phyloP scores from a whole-genome alignment of 768 basidiomycete species.

The Boletus sp. region DNA sequence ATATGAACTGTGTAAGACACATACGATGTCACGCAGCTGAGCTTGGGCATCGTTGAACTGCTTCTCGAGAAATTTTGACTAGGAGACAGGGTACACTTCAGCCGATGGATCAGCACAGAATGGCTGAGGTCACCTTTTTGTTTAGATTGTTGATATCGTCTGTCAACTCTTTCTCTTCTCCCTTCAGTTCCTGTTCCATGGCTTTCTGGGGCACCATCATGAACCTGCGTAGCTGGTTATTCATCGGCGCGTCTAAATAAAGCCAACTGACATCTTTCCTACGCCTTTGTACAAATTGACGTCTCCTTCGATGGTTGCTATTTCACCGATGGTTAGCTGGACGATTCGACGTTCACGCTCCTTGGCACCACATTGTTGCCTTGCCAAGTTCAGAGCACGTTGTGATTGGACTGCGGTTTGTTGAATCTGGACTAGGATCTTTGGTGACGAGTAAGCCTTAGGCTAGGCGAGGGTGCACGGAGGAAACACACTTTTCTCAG shows the following conservation, averaged over 20 bases:
- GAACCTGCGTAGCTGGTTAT: conserved; percentile 58
- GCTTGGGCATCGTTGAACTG: conserved; percentile 88
- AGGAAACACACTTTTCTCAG: conserved; percentile 60
- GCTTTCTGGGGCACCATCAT: conserved; percentile 76
- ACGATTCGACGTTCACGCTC: conserved; percentile 89
- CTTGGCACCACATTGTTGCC: conserved; percentile 75
- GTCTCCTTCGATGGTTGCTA: conserved; percentile 64
- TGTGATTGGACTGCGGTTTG: conserved; percentile 87
- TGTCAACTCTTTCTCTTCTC: conserved; percentile 76
- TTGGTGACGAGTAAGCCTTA: conserved; percentile 22
- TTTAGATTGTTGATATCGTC: conserved; percentile 80
- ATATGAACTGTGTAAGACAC: conserved; percentile 21
- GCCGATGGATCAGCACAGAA: not conserved
- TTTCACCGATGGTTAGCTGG: conserved; percentile 85
- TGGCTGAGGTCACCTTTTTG: conserved; percentile 68
- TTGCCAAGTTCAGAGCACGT: conserved; percentile 66
- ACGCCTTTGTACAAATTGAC: conserved; percentile 92
- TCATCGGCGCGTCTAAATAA: not conserved
- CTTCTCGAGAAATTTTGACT: conserved; percentile 92
- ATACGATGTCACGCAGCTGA: conserved; percentile 82
- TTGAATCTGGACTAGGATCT: conserved; percentile 94
- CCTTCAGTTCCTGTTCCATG: conserved; percentile 77
- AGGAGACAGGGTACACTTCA: not conserved
- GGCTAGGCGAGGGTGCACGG: not conserved
- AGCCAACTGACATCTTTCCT: conserved; percentile 76